A percentile compares a stretch with the other conserved stretches of the same genome.
These are phyloP conservation scores for Boletus edulis DNA, from an alignment of 768 basidiomycete genomes.

Conservation along the genomic window DNA sequence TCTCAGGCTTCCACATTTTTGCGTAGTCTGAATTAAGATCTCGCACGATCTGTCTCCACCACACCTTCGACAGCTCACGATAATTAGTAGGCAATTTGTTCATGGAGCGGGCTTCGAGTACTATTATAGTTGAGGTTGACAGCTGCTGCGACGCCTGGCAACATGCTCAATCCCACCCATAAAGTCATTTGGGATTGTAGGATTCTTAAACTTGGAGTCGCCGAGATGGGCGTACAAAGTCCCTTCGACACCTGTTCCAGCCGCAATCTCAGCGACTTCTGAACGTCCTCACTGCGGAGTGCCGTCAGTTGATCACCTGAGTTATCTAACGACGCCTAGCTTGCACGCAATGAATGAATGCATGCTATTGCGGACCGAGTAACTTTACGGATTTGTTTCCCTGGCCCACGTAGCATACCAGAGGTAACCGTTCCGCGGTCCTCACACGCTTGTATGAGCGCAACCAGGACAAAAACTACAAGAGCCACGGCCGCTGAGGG, in stretches of 20 bases:
- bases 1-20: slow-evolving; percentile 1
- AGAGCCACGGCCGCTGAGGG: background rate
- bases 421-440: background rate
- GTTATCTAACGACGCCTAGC: no score
- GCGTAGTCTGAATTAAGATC: background rate
- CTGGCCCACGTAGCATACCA: background rate
- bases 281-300: no score
- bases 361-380: background rate
- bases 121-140: background rate
- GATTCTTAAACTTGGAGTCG: background rate
- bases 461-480: background rate
- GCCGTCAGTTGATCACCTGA: no score
- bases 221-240: background rate
- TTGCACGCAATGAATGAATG: no score
- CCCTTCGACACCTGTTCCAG: background rate
- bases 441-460: background rate
- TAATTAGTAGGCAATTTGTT: background rate
- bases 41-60: slow-evolving; percentile 1
- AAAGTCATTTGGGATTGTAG: background rate
- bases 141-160: slow-evolving; percentile 1
- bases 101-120: background rate
- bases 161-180: background rate
- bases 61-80: background rate
- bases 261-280: no score
- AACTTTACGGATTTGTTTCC: background rate